These are phyloP conservation scores for Luffa acutangula DNA, from an alignment of 306 rosid genomes.

Conservation along the genomic window DNA sequence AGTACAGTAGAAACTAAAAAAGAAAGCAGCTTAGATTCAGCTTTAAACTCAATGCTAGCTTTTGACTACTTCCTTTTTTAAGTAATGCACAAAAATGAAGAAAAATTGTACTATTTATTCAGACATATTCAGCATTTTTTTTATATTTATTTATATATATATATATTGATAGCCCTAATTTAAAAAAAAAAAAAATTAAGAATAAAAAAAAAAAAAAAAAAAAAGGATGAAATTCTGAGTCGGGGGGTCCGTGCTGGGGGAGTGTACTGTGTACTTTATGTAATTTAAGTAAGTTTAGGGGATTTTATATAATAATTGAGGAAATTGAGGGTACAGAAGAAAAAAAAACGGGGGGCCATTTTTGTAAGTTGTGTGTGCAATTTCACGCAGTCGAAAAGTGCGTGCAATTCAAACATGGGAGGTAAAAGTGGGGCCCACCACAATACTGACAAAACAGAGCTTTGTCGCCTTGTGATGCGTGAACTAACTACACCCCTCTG, in stretches of 20 bases:
- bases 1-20: background rate
- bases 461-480: constrained; percentile 13
- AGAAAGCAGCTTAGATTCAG: background rate
- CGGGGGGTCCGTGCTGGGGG: background rate
- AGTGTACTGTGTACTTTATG: background rate
- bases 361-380: background rate
- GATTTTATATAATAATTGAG: background rate
- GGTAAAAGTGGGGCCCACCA: background rate
- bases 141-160: background rate
- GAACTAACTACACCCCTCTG: background rate
- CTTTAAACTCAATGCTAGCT: constrained; percentile 7
- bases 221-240: background rate
- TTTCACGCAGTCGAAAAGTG: constrained; percentile 1
- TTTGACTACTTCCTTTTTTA: background rate
- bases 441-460: constrained; percentile 7
- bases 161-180: too few species aligned
- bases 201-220: background rate
- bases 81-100: background rate
- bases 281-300: background rate
- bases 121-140: background rate
- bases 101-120: background rate
- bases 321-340: background rate
- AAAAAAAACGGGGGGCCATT: background rate
- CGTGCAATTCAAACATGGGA: background rate
- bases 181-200: background rate